These are phyloP conservation scores for Purpureocillium takamizusanense DNA, from an alignment of 2,329 filamentous ascomycete species.

Conservation along the genomic window DNA sequence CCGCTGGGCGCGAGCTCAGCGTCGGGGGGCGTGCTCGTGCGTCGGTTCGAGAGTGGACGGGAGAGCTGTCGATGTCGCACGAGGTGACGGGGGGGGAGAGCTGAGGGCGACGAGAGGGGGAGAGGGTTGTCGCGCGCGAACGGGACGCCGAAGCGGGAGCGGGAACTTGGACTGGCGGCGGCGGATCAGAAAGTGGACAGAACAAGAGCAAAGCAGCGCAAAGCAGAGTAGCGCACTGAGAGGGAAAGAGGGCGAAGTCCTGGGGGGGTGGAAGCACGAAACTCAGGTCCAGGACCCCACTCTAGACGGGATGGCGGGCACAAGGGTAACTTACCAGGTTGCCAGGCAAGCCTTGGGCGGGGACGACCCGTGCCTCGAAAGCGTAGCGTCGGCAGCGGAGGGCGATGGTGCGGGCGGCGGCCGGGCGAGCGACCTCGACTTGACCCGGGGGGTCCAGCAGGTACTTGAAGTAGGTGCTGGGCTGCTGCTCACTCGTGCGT, in stretches of 20 bases:
- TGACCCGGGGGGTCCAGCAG: neutral
- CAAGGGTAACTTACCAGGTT: conserved; percentile 18
- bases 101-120: no score
- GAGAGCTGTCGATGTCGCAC: no score
- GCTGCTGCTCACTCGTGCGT: no score
- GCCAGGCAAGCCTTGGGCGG: conserved; percentile 20
- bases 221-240: neutral
- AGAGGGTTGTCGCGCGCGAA: no score
- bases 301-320: conserved; percentile 10
- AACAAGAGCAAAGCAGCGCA: no score
- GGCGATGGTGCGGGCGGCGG: conserved; percentile 4
- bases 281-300: conserved; percentile 6
- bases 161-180: conserved; percentile 1
- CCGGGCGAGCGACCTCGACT: neutral
- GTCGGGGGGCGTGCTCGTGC: no score
- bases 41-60: no score
- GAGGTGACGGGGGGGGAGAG: no score
- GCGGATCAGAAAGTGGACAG: no score
- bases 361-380: conserved; percentile 6
- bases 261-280: conserved; percentile 5
- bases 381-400: conserved; percentile 2
- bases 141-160: no score
- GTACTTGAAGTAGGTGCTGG: no score
- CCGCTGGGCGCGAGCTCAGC: neutral
- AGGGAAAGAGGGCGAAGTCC: conserved; percentile 1